Evolutionary conservation across 2,329 filamentous ascomycete genomes (phyloP).

Genomic region (Colletotrichum salicis): DNA sequence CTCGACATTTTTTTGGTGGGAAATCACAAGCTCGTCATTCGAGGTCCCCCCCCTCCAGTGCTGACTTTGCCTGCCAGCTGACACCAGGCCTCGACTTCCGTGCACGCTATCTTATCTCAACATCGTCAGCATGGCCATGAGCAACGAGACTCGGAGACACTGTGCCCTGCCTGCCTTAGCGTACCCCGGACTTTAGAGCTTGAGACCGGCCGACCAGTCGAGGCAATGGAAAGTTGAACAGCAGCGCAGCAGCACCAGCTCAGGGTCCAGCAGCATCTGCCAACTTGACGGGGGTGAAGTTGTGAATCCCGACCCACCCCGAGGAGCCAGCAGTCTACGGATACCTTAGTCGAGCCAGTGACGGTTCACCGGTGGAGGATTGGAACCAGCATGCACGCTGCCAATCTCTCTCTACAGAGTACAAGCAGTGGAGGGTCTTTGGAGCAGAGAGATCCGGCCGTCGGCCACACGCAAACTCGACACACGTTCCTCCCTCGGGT

Average conservation of each 20-base stretch:
- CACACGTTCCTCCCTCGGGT: background rate
- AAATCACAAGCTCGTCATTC: constrained; percentile 1
- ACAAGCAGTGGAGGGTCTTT: background rate
- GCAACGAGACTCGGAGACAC: too few species aligned
- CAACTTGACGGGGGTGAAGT: background rate
- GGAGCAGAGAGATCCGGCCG: constrained; percentile 1
- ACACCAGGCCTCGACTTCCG: background rate
- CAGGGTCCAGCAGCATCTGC: constrained; percentile 1
- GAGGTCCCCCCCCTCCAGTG: background rate
- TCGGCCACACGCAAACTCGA: background rate
- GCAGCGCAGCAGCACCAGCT: background rate
- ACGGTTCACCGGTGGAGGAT: background rate
- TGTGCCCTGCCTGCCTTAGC: constrained; percentile 2
- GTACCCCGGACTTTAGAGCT: constrained; percentile 33
- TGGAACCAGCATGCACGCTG: background rate
- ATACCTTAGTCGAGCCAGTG: background rate
- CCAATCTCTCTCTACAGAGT: too few species aligned
- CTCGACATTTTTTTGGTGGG: constrained; percentile 29
- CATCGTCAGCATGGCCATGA: background rate
- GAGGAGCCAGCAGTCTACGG: background rate
- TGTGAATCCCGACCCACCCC: constrained; percentile 6
- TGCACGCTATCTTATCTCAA: constrained; percentile 9
- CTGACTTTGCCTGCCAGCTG: constrained; percentile 9
- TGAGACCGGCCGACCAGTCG: constrained; percentile 16
- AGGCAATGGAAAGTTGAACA: background rate